phyloP scores from a whole-genome alignment of 192 early-diverging fungal genomes.

The Blastocladiella britannica region DNA sequence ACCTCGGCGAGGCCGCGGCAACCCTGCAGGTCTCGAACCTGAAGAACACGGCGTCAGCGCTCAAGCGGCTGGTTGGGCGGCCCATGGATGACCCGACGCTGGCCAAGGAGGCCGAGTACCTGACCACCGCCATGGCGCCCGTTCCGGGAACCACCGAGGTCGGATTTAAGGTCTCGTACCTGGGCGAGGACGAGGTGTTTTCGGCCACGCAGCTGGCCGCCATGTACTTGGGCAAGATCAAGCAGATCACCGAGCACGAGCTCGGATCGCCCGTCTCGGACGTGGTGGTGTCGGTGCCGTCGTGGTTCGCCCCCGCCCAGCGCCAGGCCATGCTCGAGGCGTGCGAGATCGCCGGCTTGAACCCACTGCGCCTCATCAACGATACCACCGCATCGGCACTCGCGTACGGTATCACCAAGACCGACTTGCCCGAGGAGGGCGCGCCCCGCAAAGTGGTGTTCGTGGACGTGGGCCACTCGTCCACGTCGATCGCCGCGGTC shows the following conservation, averaged over 20 bases:
- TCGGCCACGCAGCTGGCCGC: conserved; percentile 72
- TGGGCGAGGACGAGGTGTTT: conserved; percentile 51
- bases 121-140: not conserved
- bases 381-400: conserved; percentile 82
- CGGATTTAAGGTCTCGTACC: conserved; percentile 66
- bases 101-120: conserved; percentile 45
- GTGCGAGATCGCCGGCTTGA: conserved; percentile 66
- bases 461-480: conserved; percentile 84
- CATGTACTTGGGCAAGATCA: conserved; percentile 88
- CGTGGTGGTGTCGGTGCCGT: conserved; percentile 79
- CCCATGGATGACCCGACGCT: conserved; percentile 56
- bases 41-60: conserved; percentile 72
- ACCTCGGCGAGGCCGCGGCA: conserved; percentile 84
- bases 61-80: conserved; percentile 85
- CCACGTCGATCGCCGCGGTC: conserved; percentile 58
- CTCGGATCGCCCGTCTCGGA: conserved; percentile 70
- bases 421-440: conserved; percentile 83
- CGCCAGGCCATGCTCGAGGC: conserved; percentile 73
- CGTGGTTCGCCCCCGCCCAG: conserved; percentile 88
- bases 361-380: conserved; percentile 78
- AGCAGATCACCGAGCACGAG: conserved; percentile 66
- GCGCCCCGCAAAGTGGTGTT: conserved; percentile 77
- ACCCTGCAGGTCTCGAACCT: conserved; percentile 91
- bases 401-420: conserved; percentile 96
- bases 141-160: conserved; percentile 35